Base-by-base conservation (phyloP, 371 early-diverging fungal genomes). In the Apophysomyces variabilis region DNA sequence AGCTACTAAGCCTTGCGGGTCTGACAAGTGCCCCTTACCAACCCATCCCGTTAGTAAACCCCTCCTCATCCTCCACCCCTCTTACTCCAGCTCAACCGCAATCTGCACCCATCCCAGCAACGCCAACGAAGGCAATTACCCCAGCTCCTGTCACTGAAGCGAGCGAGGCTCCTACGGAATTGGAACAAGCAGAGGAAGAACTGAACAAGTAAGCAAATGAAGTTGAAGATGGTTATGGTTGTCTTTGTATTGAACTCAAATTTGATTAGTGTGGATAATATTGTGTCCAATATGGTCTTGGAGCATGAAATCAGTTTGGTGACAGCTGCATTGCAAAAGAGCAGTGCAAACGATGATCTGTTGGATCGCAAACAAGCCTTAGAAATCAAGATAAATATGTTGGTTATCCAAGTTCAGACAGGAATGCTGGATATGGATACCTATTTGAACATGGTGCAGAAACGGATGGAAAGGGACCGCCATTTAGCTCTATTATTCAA, bases 361-460 rank as follows among this genome's bases (percentile, higher is more conserved):
- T 69, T 78, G 60, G 92, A 91, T 70, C 72, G 89, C 45, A 83
- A 90, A 66, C 80, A 79, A 61, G 88, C 86, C 9, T 78, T 91
- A 43, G 90, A 93, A 58, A 85, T 94, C 66, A 92, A 93, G 71
- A 87, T 92, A 87, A 89, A 92, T 65, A 74, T 93, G 78, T 82
- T 95, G n/a, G 89, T 92, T 14, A 82, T 92, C 7, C 81, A 89
- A 68, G 93, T 94, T 5, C 90, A 92, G 68, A 83, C 90, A 4
- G 94, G 94, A 1, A 70, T 82, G 56, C 66, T 95, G 59, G 89
- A 91, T n/a, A 91, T 95, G 88, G 86, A 84, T 6, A 84, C 70
- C 4, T 89, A 93, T 66, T 74, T 92, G 16, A 70, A 79, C 37
- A 66, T 78, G n/a, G 83, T 89, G 1, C 73, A 82, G 21, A 78